phyloP scores from a whole-genome alignment of 2,329 filamentous ascomycete genomes.

The Decorospora gaudefroyi region DNA sequence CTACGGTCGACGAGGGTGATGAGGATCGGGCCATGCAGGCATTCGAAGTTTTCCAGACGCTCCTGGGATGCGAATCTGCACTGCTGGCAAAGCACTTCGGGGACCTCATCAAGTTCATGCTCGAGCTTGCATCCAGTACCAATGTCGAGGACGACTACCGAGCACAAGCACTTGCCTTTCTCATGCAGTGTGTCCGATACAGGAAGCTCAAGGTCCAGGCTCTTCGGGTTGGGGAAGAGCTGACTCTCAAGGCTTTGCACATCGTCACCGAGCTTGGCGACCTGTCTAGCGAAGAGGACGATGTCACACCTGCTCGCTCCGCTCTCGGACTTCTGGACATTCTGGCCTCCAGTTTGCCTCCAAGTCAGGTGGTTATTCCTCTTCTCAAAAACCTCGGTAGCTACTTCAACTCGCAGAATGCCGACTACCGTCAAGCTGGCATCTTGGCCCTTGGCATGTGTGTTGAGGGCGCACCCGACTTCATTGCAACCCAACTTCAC shows the following conservation, averaged over 20 bases:
- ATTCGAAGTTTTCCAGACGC: conserved; percentile 96
- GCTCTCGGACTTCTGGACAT: conserved; percentile 88
- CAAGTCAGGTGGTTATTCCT: conserved; percentile 91
- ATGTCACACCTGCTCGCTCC: conserved; percentile 80
- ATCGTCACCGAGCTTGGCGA: conserved; percentile 88
- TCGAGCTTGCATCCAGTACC: conserved; percentile 77
- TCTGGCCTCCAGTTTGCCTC: conserved; percentile 83
- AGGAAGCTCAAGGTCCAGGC: conserved; percentile 94
- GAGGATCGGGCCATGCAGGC: conserved; percentile 88
- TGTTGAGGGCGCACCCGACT: conserved; percentile 95
- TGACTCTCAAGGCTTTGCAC: conserved; percentile 85
- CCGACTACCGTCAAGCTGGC: conserved; percentile 83
- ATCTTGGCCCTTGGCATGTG: conserved; percentile 91
- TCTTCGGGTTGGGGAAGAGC: conserved; percentile 81
- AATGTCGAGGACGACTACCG: conserved; percentile 82
- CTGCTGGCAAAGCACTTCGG: conserved; percentile 84
- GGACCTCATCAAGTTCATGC: conserved; percentile 92
- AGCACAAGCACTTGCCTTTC: conserved; percentile 87
- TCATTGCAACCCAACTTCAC: conserved; percentile 89
- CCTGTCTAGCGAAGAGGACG: conserved; percentile 73
- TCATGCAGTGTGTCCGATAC: conserved; percentile 90
- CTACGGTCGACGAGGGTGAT: conserved; percentile 75
- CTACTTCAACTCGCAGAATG: conserved; percentile 74
- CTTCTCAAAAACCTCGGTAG: conserved; percentile 82
- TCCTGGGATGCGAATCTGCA: conserved; percentile 85